Percentiles rank a stretch among this genome's conserved stretches.
phyloP scores from a whole-genome alignment of 257 asterid species.

The Nicotiana obtusifolia region DNA sequence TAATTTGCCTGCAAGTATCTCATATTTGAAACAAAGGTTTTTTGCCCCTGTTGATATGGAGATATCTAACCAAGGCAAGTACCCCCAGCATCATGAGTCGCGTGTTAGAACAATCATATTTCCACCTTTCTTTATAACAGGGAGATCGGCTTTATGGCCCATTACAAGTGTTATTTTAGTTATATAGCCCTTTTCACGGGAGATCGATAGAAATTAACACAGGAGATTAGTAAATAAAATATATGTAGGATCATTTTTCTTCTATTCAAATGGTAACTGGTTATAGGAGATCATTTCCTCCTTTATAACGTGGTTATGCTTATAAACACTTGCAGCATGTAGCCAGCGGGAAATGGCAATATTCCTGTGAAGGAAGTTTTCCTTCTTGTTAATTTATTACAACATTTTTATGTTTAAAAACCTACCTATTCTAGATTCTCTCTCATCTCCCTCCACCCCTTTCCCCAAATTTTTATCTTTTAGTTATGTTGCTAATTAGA shows the following conservation, averaged over 20 bases:
- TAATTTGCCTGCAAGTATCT: slow-evolving; percentile 49
- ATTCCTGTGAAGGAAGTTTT: neutral
- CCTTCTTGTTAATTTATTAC: neutral
- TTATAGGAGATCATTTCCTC: no score
- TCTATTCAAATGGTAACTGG: no score
- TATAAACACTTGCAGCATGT: neutral
- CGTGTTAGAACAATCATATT: neutral
- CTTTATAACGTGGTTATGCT: neutral
- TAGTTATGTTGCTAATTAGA: neutral
- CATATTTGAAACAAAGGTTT: slow-evolving; percentile 52
- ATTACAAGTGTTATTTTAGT: no score
- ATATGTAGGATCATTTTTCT: no score
- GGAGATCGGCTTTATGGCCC: no score
- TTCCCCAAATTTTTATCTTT: no score
- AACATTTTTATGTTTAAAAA: neutral
- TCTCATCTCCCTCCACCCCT: neutral
- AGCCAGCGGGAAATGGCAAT: neutral
- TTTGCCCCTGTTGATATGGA: slow-evolving; percentile 47
- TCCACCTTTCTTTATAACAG: slow-evolving; percentile 1
- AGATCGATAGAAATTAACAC: no score
- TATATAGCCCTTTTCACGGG: no score
- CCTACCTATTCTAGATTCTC: no score
- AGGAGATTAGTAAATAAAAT: no score
- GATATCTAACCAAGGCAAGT: slow-evolving; percentile 49
- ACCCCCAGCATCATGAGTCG: neutral